Conservation (phyloP, 805 yeast species). For the Dipodascopsis uninucleata region DNA sequence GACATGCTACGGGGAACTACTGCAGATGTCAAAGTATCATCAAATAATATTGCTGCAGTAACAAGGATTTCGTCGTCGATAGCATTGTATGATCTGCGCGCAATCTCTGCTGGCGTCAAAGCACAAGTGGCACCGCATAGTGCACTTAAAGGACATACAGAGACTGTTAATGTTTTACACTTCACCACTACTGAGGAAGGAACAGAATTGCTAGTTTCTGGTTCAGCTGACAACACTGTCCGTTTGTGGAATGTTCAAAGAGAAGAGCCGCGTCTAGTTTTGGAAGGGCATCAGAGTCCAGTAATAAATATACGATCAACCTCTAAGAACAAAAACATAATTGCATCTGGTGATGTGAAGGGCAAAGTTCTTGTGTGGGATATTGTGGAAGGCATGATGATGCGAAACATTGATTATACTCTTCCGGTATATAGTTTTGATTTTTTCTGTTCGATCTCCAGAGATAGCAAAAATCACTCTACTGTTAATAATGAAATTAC, state of each 20-base stretch:
- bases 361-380: conserved; percentile 23
- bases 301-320: conserved; percentile 11
- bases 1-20: not conserved
- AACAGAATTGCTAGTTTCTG: conserved; percentile 13
- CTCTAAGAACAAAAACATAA: not conserved
- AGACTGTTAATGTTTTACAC: conserved; percentile 15
- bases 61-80: conserved; percentile 11
- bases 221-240: conserved; percentile 17
- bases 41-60: conserved; percentile 4
- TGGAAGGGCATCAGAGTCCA: conserved; percentile 19
- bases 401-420: conserved; percentile 17
- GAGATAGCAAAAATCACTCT: not conserved
- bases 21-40: conserved; percentile 10
- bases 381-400: conserved; percentile 11
- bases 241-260: conserved; percentile 16
- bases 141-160: conserved; percentile 15
- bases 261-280: conserved; percentile 2
- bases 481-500: not conserved
- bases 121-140: not conserved
- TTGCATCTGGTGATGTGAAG: conserved; percentile 21
- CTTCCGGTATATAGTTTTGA: conserved; percentile 22
- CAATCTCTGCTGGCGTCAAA: not conserved
- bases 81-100: conserved; percentile 15
- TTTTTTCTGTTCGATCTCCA: no score
- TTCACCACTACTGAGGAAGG: not conserved